These are phyloP conservation scores for Excoecaria agallocha DNA, from an alignment of 345 rosid species.

Conservation along the genomic window DNA sequence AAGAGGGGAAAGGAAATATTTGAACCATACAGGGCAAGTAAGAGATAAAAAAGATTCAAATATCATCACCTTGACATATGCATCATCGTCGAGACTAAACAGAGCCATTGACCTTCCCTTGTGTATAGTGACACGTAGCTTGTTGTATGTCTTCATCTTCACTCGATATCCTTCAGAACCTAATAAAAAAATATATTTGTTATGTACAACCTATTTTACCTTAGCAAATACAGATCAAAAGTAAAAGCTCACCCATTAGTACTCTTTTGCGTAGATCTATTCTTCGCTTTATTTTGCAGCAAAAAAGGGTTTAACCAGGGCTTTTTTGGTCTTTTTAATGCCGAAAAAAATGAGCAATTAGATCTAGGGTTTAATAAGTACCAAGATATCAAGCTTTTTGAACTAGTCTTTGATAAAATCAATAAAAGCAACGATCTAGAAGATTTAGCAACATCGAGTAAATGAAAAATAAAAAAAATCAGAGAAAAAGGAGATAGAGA, in stretches of 20 bases:
- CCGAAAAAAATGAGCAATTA: neutral
- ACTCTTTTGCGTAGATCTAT: neutral
- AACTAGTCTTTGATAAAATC: too few species aligned
- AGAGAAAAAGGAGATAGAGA: too few species aligned
- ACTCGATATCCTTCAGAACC: conserved; percentile 14
- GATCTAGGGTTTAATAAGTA: too few species aligned
- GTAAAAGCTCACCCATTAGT: neutral
- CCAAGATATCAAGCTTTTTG: too few species aligned
- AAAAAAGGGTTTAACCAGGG: neutral
- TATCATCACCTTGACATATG: conserved; percentile 29
- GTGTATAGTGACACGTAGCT: conserved; percentile 29
- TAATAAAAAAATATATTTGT: neutral
- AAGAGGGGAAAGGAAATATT: too few species aligned
- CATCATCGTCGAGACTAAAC: conserved; percentile 32
- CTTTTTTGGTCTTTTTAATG: conserved; percentile 1
- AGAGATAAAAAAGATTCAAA: neutral
- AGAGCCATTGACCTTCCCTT: conserved; percentile 32
- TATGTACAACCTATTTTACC: too few species aligned
- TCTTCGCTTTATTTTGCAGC: neutral
- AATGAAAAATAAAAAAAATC: too few species aligned
- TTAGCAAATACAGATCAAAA: neutral
- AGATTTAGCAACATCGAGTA: too few species aligned
- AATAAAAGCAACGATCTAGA: too few species aligned
- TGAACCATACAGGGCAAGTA: too few species aligned
- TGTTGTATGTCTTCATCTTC: conserved; percentile 16